Conservation (phyloP, 208 protist species). For the Borovskyia barvae region DNA sequence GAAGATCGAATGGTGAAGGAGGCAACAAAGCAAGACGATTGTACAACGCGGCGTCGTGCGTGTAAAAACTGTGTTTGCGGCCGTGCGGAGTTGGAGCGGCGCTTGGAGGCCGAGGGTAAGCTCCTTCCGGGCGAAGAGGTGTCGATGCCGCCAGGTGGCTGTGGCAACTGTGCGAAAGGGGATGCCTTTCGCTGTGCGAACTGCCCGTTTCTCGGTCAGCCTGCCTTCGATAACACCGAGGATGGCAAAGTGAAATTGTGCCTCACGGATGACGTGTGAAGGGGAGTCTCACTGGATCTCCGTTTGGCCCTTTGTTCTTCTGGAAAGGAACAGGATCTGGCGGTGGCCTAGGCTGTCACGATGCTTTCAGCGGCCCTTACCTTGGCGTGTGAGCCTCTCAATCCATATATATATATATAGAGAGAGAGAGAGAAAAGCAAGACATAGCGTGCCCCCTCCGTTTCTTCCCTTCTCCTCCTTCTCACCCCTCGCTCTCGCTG, state of each 20-base stretch:
- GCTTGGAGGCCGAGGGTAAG: constrained; percentile 47
- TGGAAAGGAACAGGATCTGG: too few species aligned
- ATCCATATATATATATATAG: too few species aligned
- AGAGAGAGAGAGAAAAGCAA: too few species aligned
- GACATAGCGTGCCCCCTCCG: too few species aligned
- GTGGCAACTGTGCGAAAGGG: constrained; percentile 85
- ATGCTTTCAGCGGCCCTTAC: too few species aligned
- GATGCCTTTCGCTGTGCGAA: constrained; percentile 90
- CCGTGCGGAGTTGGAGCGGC: constrained; percentile 67
- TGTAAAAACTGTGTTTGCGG: constrained; percentile 91
- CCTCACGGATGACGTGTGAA: constrained; percentile 74
- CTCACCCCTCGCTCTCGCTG: background rate
- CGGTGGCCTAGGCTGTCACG: too few species aligned
- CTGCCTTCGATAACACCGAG: constrained; percentile 77
- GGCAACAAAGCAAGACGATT: constrained; percentile 64
- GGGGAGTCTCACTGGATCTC: background rate
- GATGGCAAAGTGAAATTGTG: constrained; percentile 88
- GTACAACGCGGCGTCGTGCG: constrained; percentile 74
- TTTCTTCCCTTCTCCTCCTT: background rate
- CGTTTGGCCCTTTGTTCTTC: background rate
- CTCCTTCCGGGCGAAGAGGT: constrained; percentile 28
- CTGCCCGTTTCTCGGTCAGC: constrained; percentile 85
- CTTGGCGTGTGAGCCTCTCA: too few species aligned
- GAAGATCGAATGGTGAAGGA: constrained; percentile 67
- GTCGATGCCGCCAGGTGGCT: constrained; percentile 70